Base-by-base conservation (phyloP, 2,329 filamentous ascomycete genomes). In the Lachnellula willkommii region DNA sequence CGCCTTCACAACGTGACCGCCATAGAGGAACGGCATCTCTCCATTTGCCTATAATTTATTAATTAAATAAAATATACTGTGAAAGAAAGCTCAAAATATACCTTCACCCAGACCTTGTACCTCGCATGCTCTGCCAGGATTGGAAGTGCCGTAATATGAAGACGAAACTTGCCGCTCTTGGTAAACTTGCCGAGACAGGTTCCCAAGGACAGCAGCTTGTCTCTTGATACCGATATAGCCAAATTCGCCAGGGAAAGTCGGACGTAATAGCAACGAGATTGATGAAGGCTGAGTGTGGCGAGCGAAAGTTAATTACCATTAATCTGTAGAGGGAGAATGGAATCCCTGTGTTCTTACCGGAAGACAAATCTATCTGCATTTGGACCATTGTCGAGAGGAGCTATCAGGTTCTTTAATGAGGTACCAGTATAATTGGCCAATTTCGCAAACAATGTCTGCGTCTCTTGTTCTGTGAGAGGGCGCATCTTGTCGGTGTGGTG, bases 81-180 rank as follows among this genome's bases (percentile, higher is more conserved):
- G 20, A 20, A 20, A 20, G 20, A 20, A 20, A 20, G 20, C 20
- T 20, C 20, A 20, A 20, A 20, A 20, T 20, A 20, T 20, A 20
- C 20, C 75, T 95, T 95, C 64, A 99, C 87, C 91, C 92, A 97
- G 65, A 97, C 85, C 83, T 97, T 97, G 76, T 96, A 95, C 57
- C 94, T 81, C 46, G 93, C 93, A 72, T 96, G 90, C 63, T 90
- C 87, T 55, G 92, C 89, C 63, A 99, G 87, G 61, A 96, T 83
- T 61, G 91, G 88, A 56, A 99, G 79, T 17, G 64, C 89, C 1
- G 93, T 97, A 69, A 97, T 89, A 76, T 96, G 92, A 54, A 99
- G 79, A 52, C 93, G 80, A 77, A 99, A 97, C 73, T 97, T 96
- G 61, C 91, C 90, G 4, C 91, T 89, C 79, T 96, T 97, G 60